Evolutionary conservation across 129 eudicot species (phyloP), one percentile per base, ranked within the genome.

Genomic region (Arctium minus): DNA sequence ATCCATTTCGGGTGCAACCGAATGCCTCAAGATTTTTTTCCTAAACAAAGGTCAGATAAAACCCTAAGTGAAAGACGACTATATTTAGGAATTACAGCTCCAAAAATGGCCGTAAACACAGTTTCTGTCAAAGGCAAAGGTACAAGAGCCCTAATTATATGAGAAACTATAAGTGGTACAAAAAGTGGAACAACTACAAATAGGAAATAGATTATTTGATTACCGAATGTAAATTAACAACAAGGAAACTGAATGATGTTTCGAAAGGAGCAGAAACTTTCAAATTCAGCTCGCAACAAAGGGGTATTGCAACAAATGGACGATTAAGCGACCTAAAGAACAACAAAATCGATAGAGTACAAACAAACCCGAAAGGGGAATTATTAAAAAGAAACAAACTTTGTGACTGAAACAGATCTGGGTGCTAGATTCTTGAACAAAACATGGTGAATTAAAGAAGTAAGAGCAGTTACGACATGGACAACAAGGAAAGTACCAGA

Each of bases 1-100:
- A 87, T 89, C 88, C 92, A 87, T 89, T 44, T 79, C 79, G 48
- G 33, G 53, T 13, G 4, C 77, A 3, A 5, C 38, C 6, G 8
- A 77, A 73, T 35, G 35, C 78, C 53, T 17, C 44, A 72, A 75
- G 72, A 64, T 71, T 85, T 70, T 42, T 76, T 83, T 72, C 62
- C 72, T 27, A 40, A 30, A 73, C 65, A 27, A 38, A 67, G 3
- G 8, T 60, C 81, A 27, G 5, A 46, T 7, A 76, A 86, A 79
- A 46, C 79, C 70, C 79, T 46, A 72, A 50, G 12, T 73, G 3
- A 46, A 56, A 8, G 12, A 38, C 64, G 5, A 15, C 64, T 53
- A 53, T 13, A 18, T 60, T 17, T 60, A 17, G 13, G 9, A 73
- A 60, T 56, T 64, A 32, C 12, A 74, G 5, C 74, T 13, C 53